These are phyloP conservation scores for Crucibulum laeve DNA, from an alignment of 768 basidiomycete species.

Conservation along the genomic window DNA sequence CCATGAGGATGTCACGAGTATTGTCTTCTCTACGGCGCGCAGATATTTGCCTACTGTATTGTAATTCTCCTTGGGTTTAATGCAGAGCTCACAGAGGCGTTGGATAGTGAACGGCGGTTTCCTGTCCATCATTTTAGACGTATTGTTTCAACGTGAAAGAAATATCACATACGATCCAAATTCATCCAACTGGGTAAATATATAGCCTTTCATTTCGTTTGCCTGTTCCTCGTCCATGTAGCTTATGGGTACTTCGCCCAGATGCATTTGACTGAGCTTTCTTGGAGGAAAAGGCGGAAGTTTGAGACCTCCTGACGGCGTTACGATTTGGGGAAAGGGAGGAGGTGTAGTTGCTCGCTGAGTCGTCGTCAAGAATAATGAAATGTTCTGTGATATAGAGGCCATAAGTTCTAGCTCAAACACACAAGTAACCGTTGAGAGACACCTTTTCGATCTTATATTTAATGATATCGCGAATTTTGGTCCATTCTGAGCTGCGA, in stretches of 20 bases:
- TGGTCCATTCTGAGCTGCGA: constrained; percentile 63
- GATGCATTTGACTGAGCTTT: constrained; percentile 41
- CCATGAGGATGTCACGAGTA: constrained; percentile 81
- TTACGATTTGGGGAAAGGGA: constrained; percentile 36
- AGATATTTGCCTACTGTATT: constrained; percentile 81
- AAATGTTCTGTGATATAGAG: constrained; percentile 38
- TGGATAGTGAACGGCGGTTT: constrained; percentile 87
- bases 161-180: constrained; percentile 62
- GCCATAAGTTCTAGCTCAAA: not conserved
- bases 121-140: constrained; percentile 15
- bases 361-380: constrained; percentile 39
- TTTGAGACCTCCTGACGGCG: constrained; percentile 56
- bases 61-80: constrained; percentile 69
- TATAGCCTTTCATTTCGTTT: constrained; percentile 43
- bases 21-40: constrained; percentile 76
- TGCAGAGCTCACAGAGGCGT: constrained; percentile 77
- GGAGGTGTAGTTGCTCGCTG: constrained; percentile 30
- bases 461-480: constrained; percentile 70
- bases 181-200: constrained; percentile 64
- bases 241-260: constrained; percentile 49
- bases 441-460: constrained; percentile 62
- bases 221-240: constrained; percentile 63
- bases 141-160: not conserved
- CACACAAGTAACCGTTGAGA: constrained; percentile 1
- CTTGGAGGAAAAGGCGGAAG: constrained; percentile 72